Evolutionary conservation across 352 stramenopile species (phyloP), one percentile per base, ranked within the genome.

Genomic region (Phytopythium kandeliae): DNA sequence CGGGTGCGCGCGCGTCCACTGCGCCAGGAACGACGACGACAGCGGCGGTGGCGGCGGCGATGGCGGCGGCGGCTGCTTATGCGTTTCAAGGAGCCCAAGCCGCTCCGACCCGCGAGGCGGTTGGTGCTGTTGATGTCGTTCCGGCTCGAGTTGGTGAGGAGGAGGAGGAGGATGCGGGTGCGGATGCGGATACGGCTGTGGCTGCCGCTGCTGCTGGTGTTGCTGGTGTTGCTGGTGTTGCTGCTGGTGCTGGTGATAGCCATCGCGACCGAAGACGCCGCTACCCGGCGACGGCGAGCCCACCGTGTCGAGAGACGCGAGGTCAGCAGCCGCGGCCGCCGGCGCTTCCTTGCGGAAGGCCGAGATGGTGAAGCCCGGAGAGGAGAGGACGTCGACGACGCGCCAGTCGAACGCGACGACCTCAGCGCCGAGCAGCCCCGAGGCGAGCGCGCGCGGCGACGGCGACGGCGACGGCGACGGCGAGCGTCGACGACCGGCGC

Each of bases 331-430:
- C 4, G 46, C 42, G 1, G 46, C 30, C 19, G 46, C 34, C 8
- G 46, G 35, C 17, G 55, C 49, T 48, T 40, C 42, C 28, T 57
- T 62, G 24, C 55, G 48, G 31, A 57, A 62, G 2, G 48, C 55
- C 34, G 50, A 63, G 15, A 58, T 40, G 24, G 50, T 58, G 38
- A 58, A 63, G 4, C 50, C 50, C 9, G 36, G 36, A 10, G 71
- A 83, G 19, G 61, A 56, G 0, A 58, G 45, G 7, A 65, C 46
- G 31, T 33, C 58, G 1, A 75, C 65, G 0, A 78, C 60, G 19
- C 65, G 41, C 63, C 63, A 77, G 36, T 51, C 16, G 3, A 25
- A 24, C 10, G 24, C 28, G n/a, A n/a, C 44, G 44, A 17, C 24
- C 13, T 38, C 31, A n/a, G n/a, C n/a, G n/a, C n/a, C n/a, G n/a